Conservation (phyloP, 1,139 yeast genomes). For the Yamadazyma friedrichii region DNA sequence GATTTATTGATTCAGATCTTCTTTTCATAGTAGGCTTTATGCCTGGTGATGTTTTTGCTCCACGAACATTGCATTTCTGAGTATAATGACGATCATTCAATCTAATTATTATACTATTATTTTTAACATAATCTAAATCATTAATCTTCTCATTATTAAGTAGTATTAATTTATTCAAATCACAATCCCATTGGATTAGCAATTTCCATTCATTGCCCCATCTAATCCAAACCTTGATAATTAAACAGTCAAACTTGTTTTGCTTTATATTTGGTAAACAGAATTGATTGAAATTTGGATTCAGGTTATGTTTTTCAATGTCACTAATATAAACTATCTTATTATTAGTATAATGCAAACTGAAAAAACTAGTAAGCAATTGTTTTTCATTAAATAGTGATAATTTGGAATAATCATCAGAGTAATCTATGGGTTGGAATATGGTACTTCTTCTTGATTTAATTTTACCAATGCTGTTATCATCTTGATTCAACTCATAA, state of each 20-base stretch:
- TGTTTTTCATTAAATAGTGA: constrained; percentile 12
- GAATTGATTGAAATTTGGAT: constrained; percentile 32
- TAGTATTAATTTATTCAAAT: constrained; percentile 19
- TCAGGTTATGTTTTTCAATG: constrained; percentile 21
- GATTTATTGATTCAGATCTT: neutral
- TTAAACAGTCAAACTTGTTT: constrained; percentile 15
- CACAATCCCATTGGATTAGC: constrained; percentile 20
- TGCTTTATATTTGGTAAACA: constrained; percentile 22
- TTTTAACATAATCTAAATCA: constrained; percentile 20
- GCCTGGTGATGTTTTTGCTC: no score
- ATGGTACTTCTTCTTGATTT: constrained; percentile 9
- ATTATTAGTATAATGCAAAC: constrained; percentile 22
- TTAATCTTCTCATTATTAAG: constrained; percentile 13
- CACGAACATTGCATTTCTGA: no score
- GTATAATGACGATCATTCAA: constrained; percentile 25
- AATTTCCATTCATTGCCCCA: constrained; percentile 21
- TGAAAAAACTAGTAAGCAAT: constrained; percentile 28
- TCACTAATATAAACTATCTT: constrained; percentile 38
- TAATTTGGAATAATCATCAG: constrained; percentile 11
- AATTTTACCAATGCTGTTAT: neutral
- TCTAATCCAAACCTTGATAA: constrained; percentile 26
- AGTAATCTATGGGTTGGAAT: constrained; percentile 6
- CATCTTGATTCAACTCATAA: constrained; percentile 1
- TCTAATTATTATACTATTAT: constrained; percentile 26
- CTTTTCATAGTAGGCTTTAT: no score